Evolutionary conservation across 2,329 filamentous ascomycete genomes (phyloP).

Genomic region (Stagonosporopsis rhizophila): DNA sequence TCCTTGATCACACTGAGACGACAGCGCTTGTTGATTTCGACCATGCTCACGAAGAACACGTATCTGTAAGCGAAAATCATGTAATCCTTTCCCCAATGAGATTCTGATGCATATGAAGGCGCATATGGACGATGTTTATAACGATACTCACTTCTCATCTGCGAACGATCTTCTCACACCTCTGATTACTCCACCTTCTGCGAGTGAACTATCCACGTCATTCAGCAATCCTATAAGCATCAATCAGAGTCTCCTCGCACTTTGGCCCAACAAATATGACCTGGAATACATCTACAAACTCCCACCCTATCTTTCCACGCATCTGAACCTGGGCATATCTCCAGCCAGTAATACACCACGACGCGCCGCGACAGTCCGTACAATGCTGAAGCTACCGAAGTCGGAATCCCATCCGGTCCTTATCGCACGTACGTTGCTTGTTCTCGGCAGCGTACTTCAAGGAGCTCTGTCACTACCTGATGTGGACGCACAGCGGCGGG

Average conservation of each 20-base stretch:
- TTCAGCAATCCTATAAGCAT: conserved; percentile 21
- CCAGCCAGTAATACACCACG: not conserved
- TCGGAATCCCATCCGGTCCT: conserved; percentile 40
- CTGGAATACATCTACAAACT: conserved; percentile 47
- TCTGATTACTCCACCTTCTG: not conserved
- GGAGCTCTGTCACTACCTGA: not conserved
- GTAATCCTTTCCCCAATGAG: not conserved
- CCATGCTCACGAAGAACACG: not conserved
- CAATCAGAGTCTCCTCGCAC: conserved; percentile 43
- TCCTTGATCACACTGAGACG: not conserved
- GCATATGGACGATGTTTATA: not conserved
- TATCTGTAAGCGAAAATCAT: not conserved
- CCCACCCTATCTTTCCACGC: conserved; percentile 38
- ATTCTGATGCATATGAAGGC: not conserved
- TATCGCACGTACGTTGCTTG: conserved; percentile 44
- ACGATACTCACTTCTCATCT: not conserved
- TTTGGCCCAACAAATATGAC: conserved; percentile 37
- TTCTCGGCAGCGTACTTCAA: conserved; percentile 42
- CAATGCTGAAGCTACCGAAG: conserved; percentile 41
- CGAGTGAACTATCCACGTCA: too few species aligned
- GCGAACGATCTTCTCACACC: not conserved
- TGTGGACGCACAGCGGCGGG: not conserved
- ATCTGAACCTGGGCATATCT: not conserved
- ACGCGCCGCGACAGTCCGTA: conserved; percentile 32
- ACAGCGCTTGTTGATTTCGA: not conserved